These are phyloP conservation scores for Neurospora crassa DNA, from an alignment of 2,329 filamentous ascomycete species.

Conservation along the genomic window DNA sequence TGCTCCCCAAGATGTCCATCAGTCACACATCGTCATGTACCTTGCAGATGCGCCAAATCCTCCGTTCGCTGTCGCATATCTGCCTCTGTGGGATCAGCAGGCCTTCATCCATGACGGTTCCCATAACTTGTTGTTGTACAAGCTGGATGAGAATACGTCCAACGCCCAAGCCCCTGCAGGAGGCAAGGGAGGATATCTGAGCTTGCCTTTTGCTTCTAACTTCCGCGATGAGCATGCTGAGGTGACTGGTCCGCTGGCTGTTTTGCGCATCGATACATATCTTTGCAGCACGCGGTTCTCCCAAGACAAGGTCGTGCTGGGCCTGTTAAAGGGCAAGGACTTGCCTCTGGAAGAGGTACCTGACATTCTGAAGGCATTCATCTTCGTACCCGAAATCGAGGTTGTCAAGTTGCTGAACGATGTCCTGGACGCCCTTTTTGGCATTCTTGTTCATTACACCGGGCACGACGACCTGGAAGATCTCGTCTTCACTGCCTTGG, in stretches of 20 bases:
- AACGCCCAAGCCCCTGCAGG: conserved; percentile 48
- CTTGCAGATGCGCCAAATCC: conserved; percentile 77
- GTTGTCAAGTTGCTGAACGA: conserved; percentile 88
- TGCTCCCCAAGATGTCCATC: conserved; percentile 67
- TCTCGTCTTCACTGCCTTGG: conserved; percentile 79
- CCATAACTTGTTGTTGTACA: conserved; percentile 76
- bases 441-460: conserved; percentile 82
- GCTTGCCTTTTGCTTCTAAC: conserved; percentile 67
- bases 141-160: conserved; percentile 83
- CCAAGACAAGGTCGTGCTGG: conserved; percentile 78
- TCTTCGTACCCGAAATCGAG: conserved; percentile 94
- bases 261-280: conserved; percentile 71
- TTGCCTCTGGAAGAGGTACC: conserved; percentile 62
- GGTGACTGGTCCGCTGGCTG: conserved; percentile 69
- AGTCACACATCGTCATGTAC: conserved; percentile 81
- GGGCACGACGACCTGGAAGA: conserved; percentile 90
- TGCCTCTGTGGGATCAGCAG: conserved; percentile 86
- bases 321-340: conserved; percentile 79
- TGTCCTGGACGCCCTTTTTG: conserved; percentile 85
- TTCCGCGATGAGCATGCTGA: conserved; percentile 62
- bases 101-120: conserved; percentile 82
- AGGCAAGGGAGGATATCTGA: conserved; percentile 80
- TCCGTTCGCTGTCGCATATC: conserved; percentile 84
- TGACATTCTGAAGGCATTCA: conserved; percentile 67
- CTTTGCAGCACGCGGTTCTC: conserved; percentile 93